These are phyloP conservation scores for Pseudocercospora cruenta DNA, from an alignment of 2,329 filamentous ascomycete species.

Conservation along the genomic window DNA sequence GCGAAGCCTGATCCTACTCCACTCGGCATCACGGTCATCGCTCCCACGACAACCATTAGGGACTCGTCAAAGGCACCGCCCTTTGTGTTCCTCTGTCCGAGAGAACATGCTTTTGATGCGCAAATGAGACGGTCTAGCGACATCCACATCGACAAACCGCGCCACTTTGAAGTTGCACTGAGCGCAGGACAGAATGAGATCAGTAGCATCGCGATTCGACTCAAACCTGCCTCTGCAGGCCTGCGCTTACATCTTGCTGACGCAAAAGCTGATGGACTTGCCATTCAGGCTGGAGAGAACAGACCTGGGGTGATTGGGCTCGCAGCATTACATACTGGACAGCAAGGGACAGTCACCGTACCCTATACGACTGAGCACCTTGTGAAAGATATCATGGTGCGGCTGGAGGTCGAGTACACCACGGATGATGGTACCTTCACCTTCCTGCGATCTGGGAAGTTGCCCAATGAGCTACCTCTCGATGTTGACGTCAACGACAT, in stretches of 20 bases:
- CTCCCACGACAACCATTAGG: conserved; percentile 29
- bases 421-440: conserved; percentile 33
- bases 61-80: conserved; percentile 29
- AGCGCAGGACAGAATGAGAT: conserved; percentile 74
- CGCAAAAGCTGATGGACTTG: conserved; percentile 36
- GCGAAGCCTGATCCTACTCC: conserved; percentile 50
- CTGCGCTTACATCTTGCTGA: conserved; percentile 60
- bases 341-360: conserved; percentile 63
- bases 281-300: conserved; percentile 2
- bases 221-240: conserved; percentile 65
- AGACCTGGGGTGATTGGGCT: conserved; percentile 31
- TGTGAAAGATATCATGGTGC: conserved; percentile 69
- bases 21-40: conserved; percentile 51
- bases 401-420: conserved; percentile 56
- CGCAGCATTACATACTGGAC: conserved; percentile 38
- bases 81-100: conserved; percentile 74
- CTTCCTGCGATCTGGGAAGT: conserved; percentile 63
- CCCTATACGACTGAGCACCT: conserved; percentile 86
- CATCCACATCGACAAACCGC: conserved; percentile 78
- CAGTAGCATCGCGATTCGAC: conserved; percentile 51
- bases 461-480: conserved; percentile 77
- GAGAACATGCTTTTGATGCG: conserved; percentile 68
- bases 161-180: conserved; percentile 74
- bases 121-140: conserved; percentile 67
- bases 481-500: conserved; percentile 97